Evolutionary conservation across 2,329 filamentous ascomycete genomes (phyloP).

Genomic region (Aspergillus fijiensis): DNA sequence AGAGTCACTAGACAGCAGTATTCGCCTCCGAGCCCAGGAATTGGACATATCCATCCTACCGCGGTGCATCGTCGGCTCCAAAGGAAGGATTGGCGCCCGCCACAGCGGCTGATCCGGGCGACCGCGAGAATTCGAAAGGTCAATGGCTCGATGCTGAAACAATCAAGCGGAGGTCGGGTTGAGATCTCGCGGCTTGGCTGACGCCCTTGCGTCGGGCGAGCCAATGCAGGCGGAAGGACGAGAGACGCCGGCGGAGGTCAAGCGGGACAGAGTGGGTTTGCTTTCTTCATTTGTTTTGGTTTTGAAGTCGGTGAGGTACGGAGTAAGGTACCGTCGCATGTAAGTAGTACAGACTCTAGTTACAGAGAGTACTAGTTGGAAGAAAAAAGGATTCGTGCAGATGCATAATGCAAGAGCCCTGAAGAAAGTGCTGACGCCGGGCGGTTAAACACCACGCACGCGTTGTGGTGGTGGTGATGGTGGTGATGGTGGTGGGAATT

Average conservation of each 20-base stretch:
- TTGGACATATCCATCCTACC: background rate
- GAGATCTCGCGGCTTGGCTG: constrained; percentile 7
- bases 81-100: background rate
- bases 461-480: too few species aligned
- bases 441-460: too few species aligned
- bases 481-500: too few species aligned
- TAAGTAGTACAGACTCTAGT: too few species aligned
- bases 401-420: too few species aligned
- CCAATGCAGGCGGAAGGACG: constrained; percentile 3
- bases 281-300: background rate
- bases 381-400: too few species aligned
- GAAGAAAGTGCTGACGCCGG: too few species aligned
- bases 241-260: background rate
- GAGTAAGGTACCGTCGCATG: too few species aligned
- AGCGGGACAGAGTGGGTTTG: constrained; percentile 4
- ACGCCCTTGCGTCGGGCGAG: constrained; percentile 7
- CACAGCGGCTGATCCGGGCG: background rate
- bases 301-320: too few species aligned
- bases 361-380: too few species aligned
- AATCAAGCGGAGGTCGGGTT: constrained; percentile 10
- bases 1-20: background rate
- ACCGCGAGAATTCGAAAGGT: background rate
- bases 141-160: constrained; percentile 15
- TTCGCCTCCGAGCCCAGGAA: background rate
- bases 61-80: background rate